Evolutionary conservation across 2,329 filamentous ascomycete genomes (phyloP).

Genomic region (Claviceps paspali): DNA sequence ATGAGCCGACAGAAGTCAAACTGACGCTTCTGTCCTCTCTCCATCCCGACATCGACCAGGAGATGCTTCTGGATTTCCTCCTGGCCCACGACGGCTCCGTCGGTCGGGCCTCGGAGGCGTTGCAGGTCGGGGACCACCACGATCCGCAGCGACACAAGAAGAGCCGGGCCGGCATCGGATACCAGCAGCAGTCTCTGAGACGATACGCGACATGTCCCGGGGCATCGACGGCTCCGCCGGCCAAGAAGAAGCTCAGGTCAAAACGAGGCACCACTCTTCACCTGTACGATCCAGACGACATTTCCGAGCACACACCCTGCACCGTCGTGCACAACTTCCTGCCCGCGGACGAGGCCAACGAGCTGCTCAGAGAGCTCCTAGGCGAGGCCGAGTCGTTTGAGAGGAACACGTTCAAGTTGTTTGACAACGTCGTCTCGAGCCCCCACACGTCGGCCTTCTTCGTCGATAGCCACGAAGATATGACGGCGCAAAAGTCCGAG

Average conservation of each 20-base stretch:
- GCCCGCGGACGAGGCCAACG: slow-evolving; percentile 52
- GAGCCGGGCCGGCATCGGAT: slow-evolving; percentile 27
- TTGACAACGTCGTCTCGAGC: slow-evolving; percentile 72
- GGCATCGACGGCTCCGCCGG: slow-evolving; percentile 7
- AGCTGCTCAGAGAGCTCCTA: slow-evolving; percentile 60
- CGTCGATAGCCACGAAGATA: slow-evolving; percentile 58
- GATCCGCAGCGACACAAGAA: slow-evolving; percentile 12
- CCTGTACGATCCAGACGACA: slow-evolving; percentile 66
- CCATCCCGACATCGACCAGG: slow-evolving; percentile 46
- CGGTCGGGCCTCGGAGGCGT: slow-evolving; percentile 40
- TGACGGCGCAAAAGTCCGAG: slow-evolving; percentile 54
- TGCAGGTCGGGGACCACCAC: slow-evolving; percentile 23
- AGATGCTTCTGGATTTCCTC: slow-evolving; percentile 61
- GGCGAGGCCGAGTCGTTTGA: slow-evolving; percentile 57
- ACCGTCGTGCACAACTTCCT: slow-evolving; percentile 89
- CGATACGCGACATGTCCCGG: slow-evolving; percentile 24
- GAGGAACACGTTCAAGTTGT: slow-evolving; percentile 64
- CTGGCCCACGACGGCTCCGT: slow-evolving; percentile 68
- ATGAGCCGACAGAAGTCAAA: slow-evolving; percentile 76
- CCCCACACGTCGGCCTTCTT: slow-evolving; percentile 78
- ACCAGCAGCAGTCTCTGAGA: slow-evolving; percentile 51
- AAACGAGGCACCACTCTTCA: slow-evolving; percentile 73
- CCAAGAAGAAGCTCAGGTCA: slow-evolving; percentile 40
- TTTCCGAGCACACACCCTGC: slow-evolving; percentile 74
- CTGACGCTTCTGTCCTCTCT: slow-evolving; percentile 71